A percentile compares a stretch with the other conserved stretches of the same genome.
These are phyloP conservation scores for Pichia sp. DNA, from an alignment of 1,139 yeast species.

Conservation along the genomic window DNA sequence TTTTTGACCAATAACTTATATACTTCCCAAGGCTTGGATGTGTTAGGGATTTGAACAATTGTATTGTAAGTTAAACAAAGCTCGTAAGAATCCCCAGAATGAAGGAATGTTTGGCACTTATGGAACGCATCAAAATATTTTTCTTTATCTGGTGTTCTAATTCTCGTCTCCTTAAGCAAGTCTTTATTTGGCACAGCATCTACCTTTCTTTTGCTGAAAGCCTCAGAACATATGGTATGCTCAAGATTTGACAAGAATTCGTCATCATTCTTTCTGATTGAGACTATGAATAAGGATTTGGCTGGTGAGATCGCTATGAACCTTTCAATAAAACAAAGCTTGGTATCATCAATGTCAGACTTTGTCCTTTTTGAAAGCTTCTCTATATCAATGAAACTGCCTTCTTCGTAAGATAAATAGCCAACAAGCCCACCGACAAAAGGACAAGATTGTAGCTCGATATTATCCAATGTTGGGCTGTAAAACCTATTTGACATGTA, in stretches of 20 bases:
- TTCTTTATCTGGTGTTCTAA: slow-evolving; percentile 51
- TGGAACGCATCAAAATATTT: slow-evolving; percentile 54
- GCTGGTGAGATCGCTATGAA: slow-evolving; percentile 47
- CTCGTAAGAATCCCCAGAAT: slow-evolving; percentile 89
- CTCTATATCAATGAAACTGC: slow-evolving; percentile 42
- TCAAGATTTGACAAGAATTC: slow-evolving; percentile 35
- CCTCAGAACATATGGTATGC: neutral
- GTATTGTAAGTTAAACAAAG: slow-evolving; percentile 85
- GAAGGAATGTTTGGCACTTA: slow-evolving; percentile 63
- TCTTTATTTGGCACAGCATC: neutral
- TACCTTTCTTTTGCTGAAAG: neutral
- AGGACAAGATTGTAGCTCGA: slow-evolving; percentile 41
- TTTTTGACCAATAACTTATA: slow-evolving; percentile 65
- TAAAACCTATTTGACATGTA: slow-evolving; percentile 39
- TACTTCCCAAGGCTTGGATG: slow-evolving; percentile 64
- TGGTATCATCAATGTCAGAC: slow-evolving; percentile 58
- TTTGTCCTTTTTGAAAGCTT: slow-evolving; percentile 35
- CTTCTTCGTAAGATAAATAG: slow-evolving; percentile 80
- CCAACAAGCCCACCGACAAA: slow-evolving; percentile 91
- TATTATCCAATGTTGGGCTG: slow-evolving; percentile 24
- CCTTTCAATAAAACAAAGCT: slow-evolving; percentile 67
- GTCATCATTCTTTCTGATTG: slow-evolving; percentile 39
- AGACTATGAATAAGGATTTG: slow-evolving; percentile 47
- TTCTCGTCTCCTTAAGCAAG: slow-evolving; percentile 19
- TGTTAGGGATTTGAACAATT: slow-evolving; percentile 45